Evolutionary conservation across 2,329 filamentous ascomycete species (phyloP), one percentile per base, ranked within the genome.

Genomic region (Phaeosphaeriaceae sp.): DNA sequence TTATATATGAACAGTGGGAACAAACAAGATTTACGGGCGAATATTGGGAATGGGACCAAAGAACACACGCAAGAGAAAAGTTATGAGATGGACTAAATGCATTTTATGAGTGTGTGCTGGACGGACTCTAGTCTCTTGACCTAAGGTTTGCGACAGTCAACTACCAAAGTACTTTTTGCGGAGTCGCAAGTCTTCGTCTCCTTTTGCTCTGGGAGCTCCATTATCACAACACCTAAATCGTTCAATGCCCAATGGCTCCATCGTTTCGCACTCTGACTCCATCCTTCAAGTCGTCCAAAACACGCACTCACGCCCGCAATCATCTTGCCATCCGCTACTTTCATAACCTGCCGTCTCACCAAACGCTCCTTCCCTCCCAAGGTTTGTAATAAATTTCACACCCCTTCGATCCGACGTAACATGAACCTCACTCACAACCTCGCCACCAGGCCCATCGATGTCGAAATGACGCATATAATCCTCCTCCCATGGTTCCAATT

Each of bases 31-130:
- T 73, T 42, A 66, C 33, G 2, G 72, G 72, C 0, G 65, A 68
- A n/a, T 64, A 54, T 13, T 73, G 71, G 70, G 70, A 72, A 33
- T 75, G 73, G 73, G 72, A 73, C 30, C 28, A 40, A 39, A 21
- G 33, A 11, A 50, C 46, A 23, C 26, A 51, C 35, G 11, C 44
- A 26, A 59, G 52, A 36, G 42, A 50, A 0, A 59, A 50, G 21
- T 30, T 59, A 3, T 58, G 18, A 53, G 16, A 16, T 13, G 26
- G n/a, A 6, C 13, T 26, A 18, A 36, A 2, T 26, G 6, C 23
- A 26, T 26, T 7, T 11, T 26, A 26, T n/a, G n/a, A n/a, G n/a
- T n/a, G n/a, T n/a, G n/a, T n/a, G n/a, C n/a, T n/a, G n/a, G n/a
- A n/a, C n/a, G n/a, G n/a, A n/a, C n/a, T n/a, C n/a, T 9, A 26